A percentile compares a stretch with the other conserved stretches of the same genome.
These are phyloP conservation scores for Stenogyne calaminthoides DNA, from an alignment of 305 asterid genomes.

Conservation along the genomic window DNA sequence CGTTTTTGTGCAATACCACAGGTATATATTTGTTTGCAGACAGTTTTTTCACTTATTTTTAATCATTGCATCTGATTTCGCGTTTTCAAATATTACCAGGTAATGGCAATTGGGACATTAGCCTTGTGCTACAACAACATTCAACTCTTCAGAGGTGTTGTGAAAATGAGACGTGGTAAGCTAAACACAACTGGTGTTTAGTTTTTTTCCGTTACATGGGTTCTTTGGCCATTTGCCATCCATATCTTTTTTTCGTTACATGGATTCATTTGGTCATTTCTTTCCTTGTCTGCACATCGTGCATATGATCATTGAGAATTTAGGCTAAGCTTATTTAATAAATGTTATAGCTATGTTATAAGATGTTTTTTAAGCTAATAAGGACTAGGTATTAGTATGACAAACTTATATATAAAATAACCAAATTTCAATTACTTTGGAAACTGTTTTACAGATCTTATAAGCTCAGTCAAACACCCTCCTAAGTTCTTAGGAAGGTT, in stretches of 20 bases:
- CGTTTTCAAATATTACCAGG: constrained; percentile 43
- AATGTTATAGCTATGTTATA: not conserved
- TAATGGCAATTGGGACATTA: constrained; percentile 94
- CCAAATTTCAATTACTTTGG: not conserved
- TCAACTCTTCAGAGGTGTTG: constrained; percentile 90
- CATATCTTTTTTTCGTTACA: not conserved
- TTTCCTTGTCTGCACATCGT: constrained; percentile 12
- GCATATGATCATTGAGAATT: not conserved
- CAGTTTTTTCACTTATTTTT: not conserved
- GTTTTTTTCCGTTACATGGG: too few relatives aligned
- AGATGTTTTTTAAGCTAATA: not conserved
- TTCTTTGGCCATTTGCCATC: constrained; percentile 3
- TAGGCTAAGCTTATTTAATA: not conserved
- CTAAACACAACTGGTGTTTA: constrained; percentile 19
- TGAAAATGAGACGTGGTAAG: constrained; percentile 94
- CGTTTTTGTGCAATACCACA: constrained; percentile 98
- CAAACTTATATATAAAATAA: not conserved
- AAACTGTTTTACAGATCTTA: not conserved
- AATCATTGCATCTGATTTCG: constrained; percentile 27
- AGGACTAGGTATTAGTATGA: not conserved
- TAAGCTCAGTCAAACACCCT: not conserved
- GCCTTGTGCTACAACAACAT: constrained; percentile 94
- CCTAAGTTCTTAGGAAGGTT: not conserved
- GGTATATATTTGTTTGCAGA: constrained; percentile 46
- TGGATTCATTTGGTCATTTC: not conserved